Conservation (phyloP, 1,284 basidiomycete species). For the Neolentinus lepideus region DNA sequence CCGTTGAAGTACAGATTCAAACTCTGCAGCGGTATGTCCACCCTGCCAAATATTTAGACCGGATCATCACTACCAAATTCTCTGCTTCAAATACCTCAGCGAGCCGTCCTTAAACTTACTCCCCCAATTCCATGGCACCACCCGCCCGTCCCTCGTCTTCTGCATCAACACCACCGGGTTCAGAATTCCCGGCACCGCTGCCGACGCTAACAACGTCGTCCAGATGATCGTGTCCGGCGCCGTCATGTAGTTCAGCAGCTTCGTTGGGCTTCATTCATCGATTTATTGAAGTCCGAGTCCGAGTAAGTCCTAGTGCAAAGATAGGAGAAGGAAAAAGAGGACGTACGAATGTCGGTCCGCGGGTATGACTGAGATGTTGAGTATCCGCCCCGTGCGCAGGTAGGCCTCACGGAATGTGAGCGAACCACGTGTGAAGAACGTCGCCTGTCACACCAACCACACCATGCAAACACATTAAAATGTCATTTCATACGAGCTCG, state of each 20-base stretch:
- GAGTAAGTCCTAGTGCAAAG: constrained; percentile 6
- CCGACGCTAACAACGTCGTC: constrained; percentile 74
- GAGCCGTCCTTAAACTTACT: constrained; percentile 91
- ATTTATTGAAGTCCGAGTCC: no score
- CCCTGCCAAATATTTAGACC: constrained; percentile 32
- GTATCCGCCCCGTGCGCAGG: constrained; percentile 83
- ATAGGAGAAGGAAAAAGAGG: constrained; percentile 2
- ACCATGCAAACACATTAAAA: no score
- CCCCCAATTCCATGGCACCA: constrained; percentile 94
- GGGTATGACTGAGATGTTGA: constrained; percentile 95
- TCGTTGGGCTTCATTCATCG: constrained; percentile 65
- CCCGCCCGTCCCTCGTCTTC: constrained; percentile 76
- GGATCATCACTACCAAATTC: background rate
- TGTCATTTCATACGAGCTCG: no score
- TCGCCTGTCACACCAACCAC: constrained; percentile 27
- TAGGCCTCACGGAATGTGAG: constrained; percentile 97
- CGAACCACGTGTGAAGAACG: constrained; percentile 91
- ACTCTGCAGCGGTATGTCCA: constrained; percentile 92
- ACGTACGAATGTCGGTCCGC: constrained; percentile 88
- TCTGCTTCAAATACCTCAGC: constrained; percentile 43
- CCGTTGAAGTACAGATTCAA: constrained; percentile 93
- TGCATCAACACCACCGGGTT: constrained; percentile 92
- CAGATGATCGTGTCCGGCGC: constrained; percentile 85
- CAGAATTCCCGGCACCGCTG: constrained; percentile 80
- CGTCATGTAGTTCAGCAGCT: constrained; percentile 92